phyloP scores from a whole-genome alignment of 441 rosid species.

The Pelargonium fulgidum region DNA sequence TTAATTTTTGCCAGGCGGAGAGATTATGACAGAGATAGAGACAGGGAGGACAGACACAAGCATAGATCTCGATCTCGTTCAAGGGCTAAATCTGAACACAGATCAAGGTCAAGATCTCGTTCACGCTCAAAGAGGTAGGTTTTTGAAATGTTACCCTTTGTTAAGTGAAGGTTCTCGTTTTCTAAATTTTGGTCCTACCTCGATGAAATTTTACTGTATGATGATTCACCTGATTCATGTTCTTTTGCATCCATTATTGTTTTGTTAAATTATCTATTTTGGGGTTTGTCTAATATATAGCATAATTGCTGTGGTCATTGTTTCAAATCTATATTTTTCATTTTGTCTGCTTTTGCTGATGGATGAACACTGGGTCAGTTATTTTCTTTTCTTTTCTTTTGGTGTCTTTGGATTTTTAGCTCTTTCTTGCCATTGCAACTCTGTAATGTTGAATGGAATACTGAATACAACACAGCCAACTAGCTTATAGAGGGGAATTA shows the following conservation, averaged over 20 bases:
- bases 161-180: not conserved
- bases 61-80: slow-evolving; percentile 53
- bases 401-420: not conserved
- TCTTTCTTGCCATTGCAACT: not conserved
- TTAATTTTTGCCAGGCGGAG: slow-evolving; percentile 41
- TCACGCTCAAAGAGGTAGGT: slow-evolving; percentile 77
- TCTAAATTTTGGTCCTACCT: no score
- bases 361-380: not conserved
- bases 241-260: no score
- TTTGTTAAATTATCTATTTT: no score
- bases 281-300: not conserved
- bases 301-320: not conserved
- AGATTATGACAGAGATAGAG: slow-evolving; percentile 60
- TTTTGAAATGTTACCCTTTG: not conserved
- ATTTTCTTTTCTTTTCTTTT: not conserved
- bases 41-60: slow-evolving; percentile 50
- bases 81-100: slow-evolving; percentile 54
- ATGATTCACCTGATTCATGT: no score
- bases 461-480: not conserved
- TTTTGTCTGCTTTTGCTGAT: not conserved
- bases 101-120: slow-evolving; percentile 67
- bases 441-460: not conserved
- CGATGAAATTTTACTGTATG: no score
- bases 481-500: not conserved
- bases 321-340: not conserved